phyloP scores from a whole-genome alignment of 371 early-diverging fungal genomes.

The Mortierella polycephala region DNA sequence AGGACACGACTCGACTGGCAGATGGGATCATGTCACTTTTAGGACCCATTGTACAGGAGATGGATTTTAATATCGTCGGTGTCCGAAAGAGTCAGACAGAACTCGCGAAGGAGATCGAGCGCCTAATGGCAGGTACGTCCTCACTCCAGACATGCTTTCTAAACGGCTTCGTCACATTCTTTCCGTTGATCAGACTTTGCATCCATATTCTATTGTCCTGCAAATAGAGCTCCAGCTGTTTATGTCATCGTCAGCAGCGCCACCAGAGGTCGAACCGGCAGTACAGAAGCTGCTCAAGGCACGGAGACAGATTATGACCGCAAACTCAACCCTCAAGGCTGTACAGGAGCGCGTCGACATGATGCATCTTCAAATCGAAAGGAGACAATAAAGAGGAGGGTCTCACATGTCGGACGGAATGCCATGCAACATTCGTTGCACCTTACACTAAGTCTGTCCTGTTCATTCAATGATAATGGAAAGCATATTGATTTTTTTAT shows the following conservation, averaged over 20 bases:
- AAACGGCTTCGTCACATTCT: neutral
- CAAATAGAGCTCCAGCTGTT: constrained; percentile 61
- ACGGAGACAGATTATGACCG: constrained; percentile 59
- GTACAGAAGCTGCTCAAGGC: constrained; percentile 61
- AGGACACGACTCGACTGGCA: constrained; percentile 29
- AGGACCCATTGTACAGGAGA: constrained; percentile 62
- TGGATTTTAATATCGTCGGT: constrained; percentile 64
- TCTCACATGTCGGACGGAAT: no score
- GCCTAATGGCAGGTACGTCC: constrained; percentile 62
- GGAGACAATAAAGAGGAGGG: constrained; percentile 9
- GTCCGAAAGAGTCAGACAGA: constrained; percentile 65
- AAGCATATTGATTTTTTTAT: no score
- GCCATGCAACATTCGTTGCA: no score
- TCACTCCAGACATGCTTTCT: neutral
- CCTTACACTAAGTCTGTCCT: no score
- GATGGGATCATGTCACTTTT: constrained; percentile 60
- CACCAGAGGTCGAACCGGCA: constrained; percentile 61
- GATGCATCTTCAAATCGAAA: constrained; percentile 52
- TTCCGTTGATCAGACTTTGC: neutral
- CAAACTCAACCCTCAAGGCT: constrained; percentile 59
- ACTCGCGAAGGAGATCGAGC: constrained; percentile 68
- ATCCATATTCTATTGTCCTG: neutral
- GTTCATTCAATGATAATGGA: no score
- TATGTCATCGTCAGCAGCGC: constrained; percentile 63
- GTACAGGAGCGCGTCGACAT: constrained; percentile 62